Evolutionary conservation across 2,329 filamentous ascomycete species (phyloP).

Genomic region (Aureobasidium leucospermi): DNA sequence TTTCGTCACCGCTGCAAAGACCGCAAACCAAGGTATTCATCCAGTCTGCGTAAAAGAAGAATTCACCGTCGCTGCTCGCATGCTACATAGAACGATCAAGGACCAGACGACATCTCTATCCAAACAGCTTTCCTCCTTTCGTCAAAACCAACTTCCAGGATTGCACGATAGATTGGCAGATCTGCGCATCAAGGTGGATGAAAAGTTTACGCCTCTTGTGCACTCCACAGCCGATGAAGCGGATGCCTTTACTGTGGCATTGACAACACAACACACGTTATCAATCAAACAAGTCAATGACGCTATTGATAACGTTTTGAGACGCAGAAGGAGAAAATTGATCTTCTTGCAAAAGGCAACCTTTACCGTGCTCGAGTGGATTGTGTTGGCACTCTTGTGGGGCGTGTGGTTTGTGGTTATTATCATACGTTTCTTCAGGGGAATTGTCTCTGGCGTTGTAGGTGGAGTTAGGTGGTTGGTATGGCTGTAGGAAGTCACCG

Average conservation of each 20-base stretch:
- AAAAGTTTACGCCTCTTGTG: slow-evolving; percentile 52
- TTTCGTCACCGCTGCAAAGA: slow-evolving; percentile 29
- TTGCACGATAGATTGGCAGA: slow-evolving; percentile 45
- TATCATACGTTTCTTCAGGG: slow-evolving; percentile 58
- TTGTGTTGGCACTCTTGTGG: slow-evolving; percentile 85
- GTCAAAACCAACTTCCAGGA: slow-evolving; percentile 35
- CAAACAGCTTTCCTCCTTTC: slow-evolving; percentile 16
- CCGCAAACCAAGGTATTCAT: slow-evolving; percentile 36
- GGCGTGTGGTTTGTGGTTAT: slow-evolving; percentile 87
- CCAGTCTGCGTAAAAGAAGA: slow-evolving; percentile 45
- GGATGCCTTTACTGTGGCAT: slow-evolving; percentile 67
- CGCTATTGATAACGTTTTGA: slow-evolving; percentile 60
- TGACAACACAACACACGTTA: slow-evolving; percentile 69
- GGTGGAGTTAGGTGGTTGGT: slow-evolving; percentile 69
- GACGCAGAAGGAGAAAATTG: slow-evolving; percentile 65
- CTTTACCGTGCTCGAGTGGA: slow-evolving; percentile 82
- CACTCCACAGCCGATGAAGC: slow-evolving; percentile 67
- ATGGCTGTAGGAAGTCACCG: slow-evolving; percentile 50
- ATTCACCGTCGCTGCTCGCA: slow-evolving; percentile 46
- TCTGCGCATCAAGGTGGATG: slow-evolving; percentile 40
- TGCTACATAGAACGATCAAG: slow-evolving; percentile 42
- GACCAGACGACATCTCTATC: slow-evolving; percentile 20
- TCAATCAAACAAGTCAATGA: slow-evolving; percentile 76
- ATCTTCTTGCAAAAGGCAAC: slow-evolving; percentile 68
- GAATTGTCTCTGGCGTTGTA: slow-evolving; percentile 53